These are phyloP conservation scores for Saitozyma sp. DNA, from an alignment of 768 basidiomycete species.

Conservation along the genomic window DNA sequence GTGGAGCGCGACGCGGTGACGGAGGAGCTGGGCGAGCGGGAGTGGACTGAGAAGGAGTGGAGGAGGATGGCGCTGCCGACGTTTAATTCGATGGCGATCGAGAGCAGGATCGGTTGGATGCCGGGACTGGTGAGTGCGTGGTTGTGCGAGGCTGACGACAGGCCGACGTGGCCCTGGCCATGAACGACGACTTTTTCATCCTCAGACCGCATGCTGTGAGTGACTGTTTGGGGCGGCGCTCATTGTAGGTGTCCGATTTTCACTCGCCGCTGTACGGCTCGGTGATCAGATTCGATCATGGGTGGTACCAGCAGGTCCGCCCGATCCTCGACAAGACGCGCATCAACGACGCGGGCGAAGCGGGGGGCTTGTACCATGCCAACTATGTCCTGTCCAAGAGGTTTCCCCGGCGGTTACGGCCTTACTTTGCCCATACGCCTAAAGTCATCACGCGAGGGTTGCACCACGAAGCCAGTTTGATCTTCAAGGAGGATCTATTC, in stretches of 20 bases:
- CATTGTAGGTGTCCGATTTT: constrained; percentile 33
- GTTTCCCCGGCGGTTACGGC: constrained; percentile 42
- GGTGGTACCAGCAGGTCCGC: constrained; percentile 42
- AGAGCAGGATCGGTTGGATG: constrained; percentile 42
- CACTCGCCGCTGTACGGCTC: constrained; percentile 47
- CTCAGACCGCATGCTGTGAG: constrained; percentile 41
- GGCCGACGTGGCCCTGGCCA: constrained; percentile 35
- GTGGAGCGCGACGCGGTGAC: constrained; percentile 28
- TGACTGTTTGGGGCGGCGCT: background rate
- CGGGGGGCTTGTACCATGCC: constrained; percentile 46
- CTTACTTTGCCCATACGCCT: constrained; percentile 49
- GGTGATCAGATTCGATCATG: constrained; percentile 45
- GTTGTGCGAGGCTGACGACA: background rate
- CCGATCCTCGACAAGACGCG: constrained; percentile 38
- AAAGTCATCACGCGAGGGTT: constrained; percentile 47
- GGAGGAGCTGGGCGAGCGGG: constrained; percentile 30
- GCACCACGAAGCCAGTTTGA: constrained; percentile 48
- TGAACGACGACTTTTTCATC: constrained; percentile 50
- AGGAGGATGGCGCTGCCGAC: constrained; percentile 37
- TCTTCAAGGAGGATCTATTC: constrained; percentile 43
- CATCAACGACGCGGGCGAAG: constrained; percentile 45
- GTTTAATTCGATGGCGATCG: constrained; percentile 51
- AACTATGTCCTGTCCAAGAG: constrained; percentile 44
- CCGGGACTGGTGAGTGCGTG: constrained; percentile 35
- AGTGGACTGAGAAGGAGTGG: constrained; percentile 43